Evolutionary conservation across 331 rosid species (phyloP).

Genomic region (Quercus phellos): DNA sequence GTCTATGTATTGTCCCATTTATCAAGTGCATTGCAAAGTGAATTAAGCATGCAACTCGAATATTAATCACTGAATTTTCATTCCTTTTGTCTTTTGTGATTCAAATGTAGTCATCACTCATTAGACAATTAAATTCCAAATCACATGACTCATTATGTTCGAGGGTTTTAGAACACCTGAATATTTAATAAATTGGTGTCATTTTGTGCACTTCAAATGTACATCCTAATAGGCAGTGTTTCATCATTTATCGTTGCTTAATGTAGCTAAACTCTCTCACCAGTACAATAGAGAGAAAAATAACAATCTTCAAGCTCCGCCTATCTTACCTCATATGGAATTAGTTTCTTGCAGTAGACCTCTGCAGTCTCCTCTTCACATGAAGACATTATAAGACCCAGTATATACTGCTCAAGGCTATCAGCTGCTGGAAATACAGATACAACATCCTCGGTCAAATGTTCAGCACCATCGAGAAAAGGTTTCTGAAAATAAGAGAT

Average conservation of each 20-base stretch:
- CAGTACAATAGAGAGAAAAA: not conserved
- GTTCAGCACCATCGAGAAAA: slow-evolving; percentile 78
- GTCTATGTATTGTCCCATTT: not conserved
- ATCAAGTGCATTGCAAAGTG: not conserved
- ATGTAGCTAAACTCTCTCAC: not conserved
- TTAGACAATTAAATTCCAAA: too few relatives aligned
- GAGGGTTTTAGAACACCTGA: not conserved
- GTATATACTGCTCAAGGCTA: slow-evolving; percentile 77
- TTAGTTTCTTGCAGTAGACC: slow-evolving; percentile 62
- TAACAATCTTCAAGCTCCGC: not conserved
- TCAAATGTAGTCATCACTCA: not conserved
- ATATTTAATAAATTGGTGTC: not conserved
- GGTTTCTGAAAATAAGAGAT: slow-evolving; percentile 66
- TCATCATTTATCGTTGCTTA: not conserved
- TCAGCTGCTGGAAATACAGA: slow-evolving; percentile 96
- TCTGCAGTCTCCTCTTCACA: slow-evolving; percentile 78
- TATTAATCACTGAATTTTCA: not conserved
- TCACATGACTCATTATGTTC: not conserved
- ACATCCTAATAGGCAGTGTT: not conserved
- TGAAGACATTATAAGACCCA: slow-evolving; percentile 60
- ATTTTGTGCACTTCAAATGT: not conserved
- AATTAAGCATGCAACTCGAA: not conserved
- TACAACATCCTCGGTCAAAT: slow-evolving; percentile 85
- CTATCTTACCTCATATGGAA: slow-evolving; percentile 66
- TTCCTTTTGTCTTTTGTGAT: not conserved